Base-by-base conservation (phyloP, 2,329 filamentous ascomycete genomes). In the Verticillium isaacii region DNA sequence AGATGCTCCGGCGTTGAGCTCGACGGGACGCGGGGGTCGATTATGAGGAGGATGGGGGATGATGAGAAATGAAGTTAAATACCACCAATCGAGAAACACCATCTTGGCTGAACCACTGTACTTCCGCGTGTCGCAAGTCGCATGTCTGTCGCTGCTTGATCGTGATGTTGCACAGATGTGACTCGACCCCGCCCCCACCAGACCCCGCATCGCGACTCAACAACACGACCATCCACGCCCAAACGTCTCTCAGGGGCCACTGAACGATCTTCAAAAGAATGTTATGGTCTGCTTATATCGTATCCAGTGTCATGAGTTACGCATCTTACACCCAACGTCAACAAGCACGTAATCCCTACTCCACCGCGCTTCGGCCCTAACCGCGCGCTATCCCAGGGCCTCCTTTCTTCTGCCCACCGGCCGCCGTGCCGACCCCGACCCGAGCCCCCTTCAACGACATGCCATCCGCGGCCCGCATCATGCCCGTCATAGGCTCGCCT, bases 331-430 rank as follows among this genome's bases (percentile, higher is more conserved):
- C 29, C 29, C 14, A 17, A 39, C 6, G 15, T 39, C 37, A 39
- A 39, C 15, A 45, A 2, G 17, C 39, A 19, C 6, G 9, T 8
- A 45, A 45, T 23, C 12, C 19, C 19, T 29, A 25, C n/a, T 29
- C 45, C 45, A 52, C 45, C 45, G 34, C 60, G 55, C 59, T 32
- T 61, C 62, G 64, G 62, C 59, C 59, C 58, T 59, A 61, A 57
- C 62, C 64, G 64, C 62, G 52, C 32, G 52, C 62, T 32, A 57
- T 17, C 9, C 45, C 34, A 36, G 34, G 2, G 34, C 34, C 34
- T 36, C 9, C 45, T 8, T 52, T 9, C n/a, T 7, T 45, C 39
- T n/a, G n/a, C 5, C 39, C 39, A 45, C 17, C 39, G 15, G n/a
- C 39, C 39, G 19, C 5, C 15, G 19, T 45, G 39, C 11, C 19